Evolutionary conservation across 2,329 filamentous ascomycete genomes (phyloP).

Genomic region (Colletotrichum godetiae): DNA sequence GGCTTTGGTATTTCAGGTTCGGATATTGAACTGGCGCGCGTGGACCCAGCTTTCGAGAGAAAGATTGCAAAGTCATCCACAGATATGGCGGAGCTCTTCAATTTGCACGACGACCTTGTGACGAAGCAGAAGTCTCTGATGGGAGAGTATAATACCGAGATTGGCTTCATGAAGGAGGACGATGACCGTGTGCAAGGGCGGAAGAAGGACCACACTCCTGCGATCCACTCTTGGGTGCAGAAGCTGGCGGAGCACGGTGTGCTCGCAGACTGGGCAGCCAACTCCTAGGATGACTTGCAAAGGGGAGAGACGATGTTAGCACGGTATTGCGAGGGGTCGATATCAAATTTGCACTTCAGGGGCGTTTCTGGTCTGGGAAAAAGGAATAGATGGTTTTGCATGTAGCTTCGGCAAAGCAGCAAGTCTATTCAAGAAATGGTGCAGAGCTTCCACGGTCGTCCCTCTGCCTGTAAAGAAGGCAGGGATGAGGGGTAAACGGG

Average conservation of each 20-base stretch:
- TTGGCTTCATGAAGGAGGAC: constrained; percentile 57
- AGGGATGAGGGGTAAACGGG: neutral
- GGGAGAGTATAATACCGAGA: constrained; percentile 61
- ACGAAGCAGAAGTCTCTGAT: constrained; percentile 55
- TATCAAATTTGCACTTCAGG: neutral
- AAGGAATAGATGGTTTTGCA: neutral
- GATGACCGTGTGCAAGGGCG: constrained; percentile 64
- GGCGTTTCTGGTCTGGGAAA: neutral
- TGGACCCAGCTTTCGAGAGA: constrained; percentile 25
- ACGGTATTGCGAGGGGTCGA: neutral
- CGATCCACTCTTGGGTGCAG: constrained; percentile 76
- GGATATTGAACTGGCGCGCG: constrained; percentile 39
- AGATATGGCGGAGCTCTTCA: constrained; percentile 43
- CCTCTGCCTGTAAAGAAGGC: neutral
- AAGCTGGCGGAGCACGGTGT: constrained; percentile 75
- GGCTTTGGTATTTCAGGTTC: constrained; percentile 44
- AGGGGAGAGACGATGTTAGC: neutral
- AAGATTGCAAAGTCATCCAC: constrained; percentile 16
- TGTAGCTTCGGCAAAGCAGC: neutral
- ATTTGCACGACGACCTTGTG: constrained; percentile 52
- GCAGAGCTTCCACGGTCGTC: neutral
- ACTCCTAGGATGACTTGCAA: constrained; percentile 4
- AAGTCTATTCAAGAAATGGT: neutral
- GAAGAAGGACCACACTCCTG: constrained; percentile 75
- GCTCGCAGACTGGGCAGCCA: constrained; percentile 56